Percentiles rank a stretch among this genome's conserved stretches.
Conservation (phyloP, 768 basidiomycete genomes). For the Tephrocybe sp. region DNA sequence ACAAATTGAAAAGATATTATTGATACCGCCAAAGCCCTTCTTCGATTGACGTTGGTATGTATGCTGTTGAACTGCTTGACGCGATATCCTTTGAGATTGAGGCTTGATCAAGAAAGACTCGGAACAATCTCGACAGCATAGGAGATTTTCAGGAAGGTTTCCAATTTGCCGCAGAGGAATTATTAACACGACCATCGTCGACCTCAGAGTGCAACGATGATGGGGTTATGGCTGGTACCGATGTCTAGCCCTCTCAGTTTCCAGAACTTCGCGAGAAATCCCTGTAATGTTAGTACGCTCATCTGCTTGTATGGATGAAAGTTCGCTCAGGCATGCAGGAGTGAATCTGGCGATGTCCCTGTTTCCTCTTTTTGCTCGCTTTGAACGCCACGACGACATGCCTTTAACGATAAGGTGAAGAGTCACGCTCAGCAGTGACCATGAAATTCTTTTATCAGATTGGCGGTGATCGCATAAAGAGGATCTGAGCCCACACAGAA, state of each 20-base stretch:
- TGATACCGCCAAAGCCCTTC: conserved; percentile 51
- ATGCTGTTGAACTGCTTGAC: not conserved
- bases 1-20: conserved; percentile 38
- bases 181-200: conserved; percentile 24
- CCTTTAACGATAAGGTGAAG: conserved; percentile 77
- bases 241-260: conserved; percentile 73
- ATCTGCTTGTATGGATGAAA: not conserved
- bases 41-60: conserved; percentile 38
- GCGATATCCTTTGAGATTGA: conserved; percentile 47
- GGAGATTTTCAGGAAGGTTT: conserved; percentile 93
- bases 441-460: conserved; percentile 74
- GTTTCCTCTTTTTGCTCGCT: conserved; percentile 84
- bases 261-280: conserved; percentile 58
- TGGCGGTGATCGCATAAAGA: conserved; percentile 52
- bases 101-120: conserved; percentile 56
- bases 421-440: conserved; percentile 66
- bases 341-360: conserved; percentile 52
- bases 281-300: conserved; percentile 63
- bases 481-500: conserved; percentile 80
- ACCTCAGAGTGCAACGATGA: conserved; percentile 29
- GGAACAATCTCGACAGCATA: conserved; percentile 67
- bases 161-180: conserved; percentile 79
- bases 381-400: conserved; percentile 68
- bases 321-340: conserved; percentile 30
- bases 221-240: conserved; percentile 66